Evolutionary conservation across 805 yeast genomes (phyloP), one percentile per base, ranked within the genome.

Genomic region (Kluyveromyces starmeri): DNA sequence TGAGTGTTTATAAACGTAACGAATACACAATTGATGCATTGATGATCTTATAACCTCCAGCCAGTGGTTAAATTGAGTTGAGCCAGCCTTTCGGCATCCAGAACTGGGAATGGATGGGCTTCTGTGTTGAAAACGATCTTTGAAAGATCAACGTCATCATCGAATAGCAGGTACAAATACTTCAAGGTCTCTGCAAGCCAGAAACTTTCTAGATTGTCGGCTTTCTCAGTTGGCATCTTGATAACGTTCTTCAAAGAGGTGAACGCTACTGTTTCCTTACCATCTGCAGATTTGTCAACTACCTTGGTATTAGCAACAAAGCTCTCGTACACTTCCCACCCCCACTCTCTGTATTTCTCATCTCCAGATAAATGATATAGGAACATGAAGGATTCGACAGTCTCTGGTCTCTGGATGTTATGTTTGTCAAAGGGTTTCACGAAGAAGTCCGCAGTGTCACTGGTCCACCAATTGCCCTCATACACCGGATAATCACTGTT

Each of bases 181-280:
- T 88, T 88, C 53, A 88, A 68, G 3, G 96, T 88, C 56, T 88
- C 96, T 2, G 95, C 88, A 33, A 83, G 67, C 96, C 96, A 88
- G 65, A 84, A 85, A 14, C 94, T 79, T 59, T 86, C 96, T 74
- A 83, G 73, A 51, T 83, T 83, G 57, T 88, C 92, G 35, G 69
- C 59, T 41, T 54, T 55, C 14, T 53, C 50, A 3, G 88, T 76
- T 21, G 77, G 74, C 6, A 61, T 43, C 2, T 47, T 42, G 2
- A 83, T 73, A 30, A 84, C 88, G 53, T 83, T 83, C 33, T 69
- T 62, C 43, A 86, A 59, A 7, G 82, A 72, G 2, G 84, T 68
- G 55, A 74, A 86, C 4, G 75, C 70, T 12, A 36, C 49, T 5
- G 33, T 25, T 2, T 31, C 27, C 5, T 38, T 41, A 7, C 38